Evolutionary conservation across 805 yeast species (phyloP), one percentile per base, ranked within the genome.

Genomic region (Wickerhamomyces mucosus): DNA sequence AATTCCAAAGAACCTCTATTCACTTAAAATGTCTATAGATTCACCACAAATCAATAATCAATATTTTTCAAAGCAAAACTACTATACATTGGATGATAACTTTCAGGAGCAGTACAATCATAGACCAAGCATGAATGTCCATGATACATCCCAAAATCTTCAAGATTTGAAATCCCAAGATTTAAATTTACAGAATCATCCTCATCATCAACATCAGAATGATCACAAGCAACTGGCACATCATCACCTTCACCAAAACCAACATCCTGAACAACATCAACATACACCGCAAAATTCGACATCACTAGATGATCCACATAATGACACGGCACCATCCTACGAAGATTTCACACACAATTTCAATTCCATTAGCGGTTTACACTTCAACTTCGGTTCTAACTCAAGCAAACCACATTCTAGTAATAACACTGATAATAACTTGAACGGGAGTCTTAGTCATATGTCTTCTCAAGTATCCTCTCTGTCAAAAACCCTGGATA

Each of bases 321-420:
- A n/a, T n/a, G n/a, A 33, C 20, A 21, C 32, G 15, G 18, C 33
- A 11, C 10, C 21, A 13, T 27, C 18, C 15, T 38, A 34, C 32
- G 43, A 37, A 16, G 43, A 40, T 29, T 40, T 37, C 27, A 45
- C n/a, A n/a, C n/a, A 40, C 22, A 45, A 40, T 31, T 43, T 40
- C 39, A 37, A 43, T 13, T 35, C 43, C 15, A 41, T 43, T 15
- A 37, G 41, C 22, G 39, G 44, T 11, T 37, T 43, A 14, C 38
- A 38, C 24, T 17, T 45, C 19, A 42, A 35, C n/a, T 40, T 42
- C 32, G 36, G 33, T 18, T 26, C 27, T 21, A 20, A n/a, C 26
- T 16, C 11, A 17, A 29, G 6, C 31, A 35, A 11, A 11, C 27
- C 6, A 18, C 27, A n/a, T 35, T 24, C 12, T 32, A 26, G 16